Evolutionary conservation across 1,139 yeast species (phyloP).

Genomic region (Suhomyces terraborum): DNA sequence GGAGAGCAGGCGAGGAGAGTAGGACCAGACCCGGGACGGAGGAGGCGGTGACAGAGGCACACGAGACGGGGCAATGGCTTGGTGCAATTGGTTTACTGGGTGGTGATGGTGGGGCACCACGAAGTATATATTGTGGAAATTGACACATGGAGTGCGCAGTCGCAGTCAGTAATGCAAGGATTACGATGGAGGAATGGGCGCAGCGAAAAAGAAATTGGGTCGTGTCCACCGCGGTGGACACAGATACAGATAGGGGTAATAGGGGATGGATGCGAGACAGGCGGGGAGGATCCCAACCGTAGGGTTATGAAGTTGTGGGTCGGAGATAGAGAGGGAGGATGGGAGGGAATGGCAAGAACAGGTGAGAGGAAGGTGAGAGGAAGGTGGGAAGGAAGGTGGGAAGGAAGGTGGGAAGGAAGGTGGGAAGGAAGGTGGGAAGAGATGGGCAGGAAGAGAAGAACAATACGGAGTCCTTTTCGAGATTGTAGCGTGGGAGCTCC

Average conservation of each 20-base stretch:
- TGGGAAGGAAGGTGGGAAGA: background rate
- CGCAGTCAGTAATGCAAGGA: too few species aligned
- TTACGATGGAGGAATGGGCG: constrained; percentile 11
- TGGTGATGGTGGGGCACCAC: background rate
- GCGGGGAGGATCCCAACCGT: constrained; percentile 1
- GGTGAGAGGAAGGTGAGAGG: background rate
- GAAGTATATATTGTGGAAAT: constrained; percentile 2
- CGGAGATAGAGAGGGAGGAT: background rate
- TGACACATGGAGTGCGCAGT: too few species aligned
- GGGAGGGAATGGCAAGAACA: background rate
- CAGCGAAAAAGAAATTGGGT: constrained; percentile 12
- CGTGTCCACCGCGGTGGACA: constrained; percentile 3
- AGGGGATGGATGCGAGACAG: constrained; percentile 3
- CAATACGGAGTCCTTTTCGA: too few species aligned
- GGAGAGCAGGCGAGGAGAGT: background rate
- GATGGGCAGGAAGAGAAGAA: too few species aligned
- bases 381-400: background rate
- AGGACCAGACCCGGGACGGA: background rate
- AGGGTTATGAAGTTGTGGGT: background rate
- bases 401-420: background rate
- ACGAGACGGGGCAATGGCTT: too few species aligned
- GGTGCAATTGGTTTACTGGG: too few species aligned
- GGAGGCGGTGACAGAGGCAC: too few species aligned
- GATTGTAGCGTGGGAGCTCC: too few species aligned
- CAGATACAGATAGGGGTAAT: constrained; percentile 12